Percentiles rank a stretch among this genome's conserved stretches.
Conservation (phyloP, 805 yeast genomes). For the Candida caryicola region DNA sequence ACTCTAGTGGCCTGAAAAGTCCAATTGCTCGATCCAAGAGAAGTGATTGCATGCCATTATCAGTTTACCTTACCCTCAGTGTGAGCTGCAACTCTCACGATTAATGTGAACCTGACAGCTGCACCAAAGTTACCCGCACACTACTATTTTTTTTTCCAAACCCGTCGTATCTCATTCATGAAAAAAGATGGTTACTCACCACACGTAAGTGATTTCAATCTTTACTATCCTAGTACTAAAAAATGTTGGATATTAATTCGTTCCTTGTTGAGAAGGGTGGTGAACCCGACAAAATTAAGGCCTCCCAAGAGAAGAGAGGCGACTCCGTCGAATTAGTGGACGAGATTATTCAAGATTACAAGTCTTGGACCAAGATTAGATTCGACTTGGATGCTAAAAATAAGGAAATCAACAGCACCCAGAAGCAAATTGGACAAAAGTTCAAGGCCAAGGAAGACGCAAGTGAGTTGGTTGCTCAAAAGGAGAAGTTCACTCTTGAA, state of each 20-base stretch:
- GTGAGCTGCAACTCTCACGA: background rate
- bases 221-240: background rate
- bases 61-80: background rate
- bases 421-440: slow-evolving; percentile 89
- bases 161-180: background rate
- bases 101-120: background rate
- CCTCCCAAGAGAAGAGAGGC: slow-evolving; percentile 91
- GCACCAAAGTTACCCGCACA: background rate
- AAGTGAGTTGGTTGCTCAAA: slow-evolving; percentile 71
- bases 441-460: slow-evolving; percentile 97
- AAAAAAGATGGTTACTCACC: no score
- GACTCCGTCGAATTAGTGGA: slow-evolving; percentile 93
- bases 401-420: slow-evolving; percentile 83
- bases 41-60: slow-evolving; percentile 36
- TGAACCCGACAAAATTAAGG: slow-evolving; percentile 81
- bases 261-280: slow-evolving; percentile 98
- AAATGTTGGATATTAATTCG: slow-evolving; percentile 88
- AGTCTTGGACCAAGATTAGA: slow-evolving; percentile 78
- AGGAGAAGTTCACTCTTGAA: slow-evolving; percentile 68
- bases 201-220: no score
- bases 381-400: slow-evolving; percentile 88
- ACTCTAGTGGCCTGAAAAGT: slow-evolving; percentile 28
- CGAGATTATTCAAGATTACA: slow-evolving; percentile 88
- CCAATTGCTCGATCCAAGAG: slow-evolving; percentile 34
- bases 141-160: background rate